Base-by-base conservation (phyloP, 257 asterid genomes). In the Linderniella brevidens region DNA sequence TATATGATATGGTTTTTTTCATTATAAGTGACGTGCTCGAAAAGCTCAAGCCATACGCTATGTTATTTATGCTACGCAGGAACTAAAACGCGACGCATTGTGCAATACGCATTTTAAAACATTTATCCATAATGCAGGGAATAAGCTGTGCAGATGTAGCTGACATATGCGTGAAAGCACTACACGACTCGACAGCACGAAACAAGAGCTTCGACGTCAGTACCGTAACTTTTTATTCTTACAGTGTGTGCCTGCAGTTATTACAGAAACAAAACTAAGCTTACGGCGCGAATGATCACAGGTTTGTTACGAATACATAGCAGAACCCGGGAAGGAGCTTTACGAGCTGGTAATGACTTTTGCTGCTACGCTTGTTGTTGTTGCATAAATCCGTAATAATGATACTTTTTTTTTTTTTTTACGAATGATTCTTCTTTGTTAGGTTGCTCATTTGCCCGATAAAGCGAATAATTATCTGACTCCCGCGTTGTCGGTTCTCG, bases 61-160 rank as follows among this genome's bases (percentile, higher is more conserved):
- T n/a, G n/a, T n/a, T n/a, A n/a, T n/a, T n/a, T n/a, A n/a, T n/a
- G n/a, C n/a, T n/a, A n/a, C n/a, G n/a, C n/a, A n/a, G n/a, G n/a
- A n/a, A n/a, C n/a, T n/a, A n/a, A n/a, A n/a, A n/a, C n/a, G n/a
- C n/a, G n/a, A n/a, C 15, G n/a, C n/a, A n/a, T n/a, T n/a, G n/a
- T n/a, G n/a, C n/a, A n/a, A n/a, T n/a, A n/a, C n/a, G n/a, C n/a
- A 7, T 13, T 66, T 18, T 57, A 52, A 59, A 17, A 58, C 19
- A 38, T 50, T 11, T 8, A 46, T 0, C 20, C 8, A 29, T 17
- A 41, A 44, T 58, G 58, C 50, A 88, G 95, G 97, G 92, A 37
- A 88, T 88, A 69, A 88, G 97, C 68, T 84, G 97, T 42, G 97
- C 97, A 49, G 97, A 88, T 50, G 97, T 88, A 41, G 97, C 97